Conservation (phyloP, 208 protist genomes). For the Trypanosomatidae sp. region DNA sequence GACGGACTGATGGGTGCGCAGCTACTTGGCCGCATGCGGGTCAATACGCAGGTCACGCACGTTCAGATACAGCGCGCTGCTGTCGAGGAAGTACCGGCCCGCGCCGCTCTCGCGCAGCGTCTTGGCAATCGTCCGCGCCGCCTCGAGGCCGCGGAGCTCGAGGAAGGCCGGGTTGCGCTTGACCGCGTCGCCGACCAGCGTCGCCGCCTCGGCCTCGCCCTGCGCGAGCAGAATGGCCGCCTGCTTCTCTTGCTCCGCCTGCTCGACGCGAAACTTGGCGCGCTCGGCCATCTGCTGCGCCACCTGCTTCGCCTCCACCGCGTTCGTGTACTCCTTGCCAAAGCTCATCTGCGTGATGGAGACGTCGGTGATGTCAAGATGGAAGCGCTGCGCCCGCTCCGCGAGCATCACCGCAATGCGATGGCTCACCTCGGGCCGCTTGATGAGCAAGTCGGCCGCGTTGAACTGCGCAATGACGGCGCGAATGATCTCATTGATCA, state of each 20-base stretch:
- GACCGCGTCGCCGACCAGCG: slow-evolving; percentile 83
- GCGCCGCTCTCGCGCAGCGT: slow-evolving; percentile 57
- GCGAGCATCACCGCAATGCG: slow-evolving; percentile 89
- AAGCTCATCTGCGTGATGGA: slow-evolving; percentile 97
- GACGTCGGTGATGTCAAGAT: slow-evolving; percentile 97
- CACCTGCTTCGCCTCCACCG: slow-evolving; percentile 94
- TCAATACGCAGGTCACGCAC: slow-evolving; percentile 31
- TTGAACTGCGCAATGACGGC: slow-evolving; percentile 98
- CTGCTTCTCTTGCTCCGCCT: slow-evolving; percentile 91
- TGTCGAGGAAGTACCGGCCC: slow-evolving; percentile 72
- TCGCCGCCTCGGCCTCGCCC: slow-evolving; percentile 88
- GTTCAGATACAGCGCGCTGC: slow-evolving; percentile 69
- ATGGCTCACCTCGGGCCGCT: slow-evolving; percentile 90
- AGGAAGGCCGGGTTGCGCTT: slow-evolving; percentile 86
- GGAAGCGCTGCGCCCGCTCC: slow-evolving; percentile 93
- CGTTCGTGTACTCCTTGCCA: slow-evolving; percentile 90
- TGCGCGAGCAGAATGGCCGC: slow-evolving; percentile 86
- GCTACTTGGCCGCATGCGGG: neutral
- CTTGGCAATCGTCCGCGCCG: slow-evolving; percentile 83
- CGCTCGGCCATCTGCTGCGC: slow-evolving; percentile 95
- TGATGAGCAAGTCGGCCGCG: slow-evolving; percentile 96
- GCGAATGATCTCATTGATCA: slow-evolving; percentile 98
- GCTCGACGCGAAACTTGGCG: slow-evolving; percentile 90
- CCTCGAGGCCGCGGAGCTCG: slow-evolving; percentile 88
- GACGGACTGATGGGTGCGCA: neutral